phyloP scores from a whole-genome alignment of 2,329 filamentous ascomycete genomes.

The Helicocarpus griseus region DNA sequence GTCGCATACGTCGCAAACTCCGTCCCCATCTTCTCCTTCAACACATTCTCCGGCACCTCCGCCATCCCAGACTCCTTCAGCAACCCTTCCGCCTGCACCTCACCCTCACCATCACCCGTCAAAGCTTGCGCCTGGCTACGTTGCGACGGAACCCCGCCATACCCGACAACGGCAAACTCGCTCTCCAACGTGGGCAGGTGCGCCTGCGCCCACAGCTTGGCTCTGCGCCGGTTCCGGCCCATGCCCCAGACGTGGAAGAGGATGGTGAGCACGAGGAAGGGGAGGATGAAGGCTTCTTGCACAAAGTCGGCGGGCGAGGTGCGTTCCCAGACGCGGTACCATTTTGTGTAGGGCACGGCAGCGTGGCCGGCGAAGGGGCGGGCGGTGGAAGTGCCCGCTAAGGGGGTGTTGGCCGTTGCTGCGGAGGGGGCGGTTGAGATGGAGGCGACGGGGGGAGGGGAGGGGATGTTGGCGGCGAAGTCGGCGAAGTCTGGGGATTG shows the following conservation, averaged over 20 bases:
- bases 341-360: slow-evolving; percentile 69
- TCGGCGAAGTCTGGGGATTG: slow-evolving; percentile 93
- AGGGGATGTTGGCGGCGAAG: slow-evolving; percentile 65
- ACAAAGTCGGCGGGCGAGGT: slow-evolving; percentile 75
- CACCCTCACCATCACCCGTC: no score
- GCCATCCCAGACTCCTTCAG: slow-evolving; percentile 24
- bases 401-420: slow-evolving; percentile 23
- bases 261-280: slow-evolving; percentile 64
- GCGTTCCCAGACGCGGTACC: slow-evolving; percentile 95
- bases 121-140: slow-evolving; percentile 38
- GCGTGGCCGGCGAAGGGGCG: slow-evolving; percentile 38
- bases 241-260: slow-evolving; percentile 73
- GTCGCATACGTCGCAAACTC: slow-evolving; percentile 84
- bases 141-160: slow-evolving; percentile 41
- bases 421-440: slow-evolving; percentile 3
- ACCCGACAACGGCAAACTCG: slow-evolving; percentile 85
- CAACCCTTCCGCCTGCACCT: slow-evolving; percentile 33
- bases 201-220: slow-evolving; percentile 67
- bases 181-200: slow-evolving; percentile 61
- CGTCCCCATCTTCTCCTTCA: slow-evolving; percentile 80
- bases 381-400: slow-evolving; percentile 12
- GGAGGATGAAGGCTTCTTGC: slow-evolving; percentile 73
- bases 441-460: slow-evolving; percentile 30
- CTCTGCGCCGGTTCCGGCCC: slow-evolving; percentile 67
- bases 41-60: slow-evolving; percentile 43